Percentiles rank a stretch among this genome's conserved stretches.
Evolutionary conservation across 768 basidiomycete genomes (phyloP).

Genomic region (Russula lepida): DNA sequence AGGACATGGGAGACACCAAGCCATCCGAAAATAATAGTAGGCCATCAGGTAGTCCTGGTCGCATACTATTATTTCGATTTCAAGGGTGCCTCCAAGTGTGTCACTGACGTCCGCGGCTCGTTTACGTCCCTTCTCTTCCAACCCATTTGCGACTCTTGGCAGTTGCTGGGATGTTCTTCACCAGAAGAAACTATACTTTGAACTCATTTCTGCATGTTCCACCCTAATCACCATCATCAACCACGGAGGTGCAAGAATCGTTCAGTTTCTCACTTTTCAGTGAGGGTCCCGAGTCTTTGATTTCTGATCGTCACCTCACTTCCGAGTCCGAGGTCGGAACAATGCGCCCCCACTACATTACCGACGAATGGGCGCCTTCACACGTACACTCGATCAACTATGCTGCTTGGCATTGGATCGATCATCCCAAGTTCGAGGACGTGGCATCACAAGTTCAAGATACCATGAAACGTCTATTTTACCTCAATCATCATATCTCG

Average conservation of each 20-base stretch:
- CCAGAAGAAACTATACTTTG: background rate
- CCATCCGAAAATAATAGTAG: background rate
- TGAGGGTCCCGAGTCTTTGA: background rate
- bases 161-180: background rate
- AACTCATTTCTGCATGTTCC: background rate
- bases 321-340: background rate
- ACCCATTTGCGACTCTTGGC: background rate
- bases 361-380: background rate
- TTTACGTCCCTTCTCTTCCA: background rate
- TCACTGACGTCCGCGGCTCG: background rate
- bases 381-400: background rate
- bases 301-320: background rate
- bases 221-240: no score
- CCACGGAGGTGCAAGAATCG: background rate
- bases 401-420: background rate
- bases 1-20: background rate
- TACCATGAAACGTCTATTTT: background rate
- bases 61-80: constrained; percentile 1
- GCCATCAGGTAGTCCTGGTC: background rate
- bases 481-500: no score
- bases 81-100: background rate
- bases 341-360: background rate
- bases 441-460: background rate
- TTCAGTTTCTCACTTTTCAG: background rate
- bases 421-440: background rate